These are phyloP conservation scores for Cryphonectria carpinicola DNA, from an alignment of 2,329 filamentous ascomycete species.

Conservation along the genomic window DNA sequence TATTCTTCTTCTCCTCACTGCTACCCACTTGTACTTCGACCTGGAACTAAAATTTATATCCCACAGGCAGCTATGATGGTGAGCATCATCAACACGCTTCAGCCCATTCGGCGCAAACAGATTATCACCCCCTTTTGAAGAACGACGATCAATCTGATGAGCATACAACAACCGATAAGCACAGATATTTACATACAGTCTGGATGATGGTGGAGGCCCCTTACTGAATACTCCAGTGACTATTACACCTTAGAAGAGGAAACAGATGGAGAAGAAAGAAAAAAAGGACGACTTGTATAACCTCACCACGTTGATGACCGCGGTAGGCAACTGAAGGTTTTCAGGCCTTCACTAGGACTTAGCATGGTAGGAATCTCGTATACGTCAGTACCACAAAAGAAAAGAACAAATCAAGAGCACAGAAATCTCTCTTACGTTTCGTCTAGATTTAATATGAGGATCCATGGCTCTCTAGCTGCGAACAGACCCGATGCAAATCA, in stretches of 20 bases:
- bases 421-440: neutral
- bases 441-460: neutral
- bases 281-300: neutral
- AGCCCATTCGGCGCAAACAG: neutral
- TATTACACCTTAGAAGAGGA: neutral
- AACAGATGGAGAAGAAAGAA: too few species aligned
- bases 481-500: neutral
- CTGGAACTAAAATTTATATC: neutral
- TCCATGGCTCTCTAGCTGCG: neutral
- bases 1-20: neutral
- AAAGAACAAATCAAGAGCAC: neutral
- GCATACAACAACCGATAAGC: too few species aligned
- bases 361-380: neutral
- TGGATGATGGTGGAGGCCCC: neutral
- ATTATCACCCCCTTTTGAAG: neutral
- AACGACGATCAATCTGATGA: neutral
- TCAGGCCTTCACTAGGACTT: neutral
- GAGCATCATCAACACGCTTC: neutral
- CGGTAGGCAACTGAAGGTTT: neutral
- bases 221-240: neutral
- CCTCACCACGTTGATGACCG: neutral
- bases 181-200: neutral
- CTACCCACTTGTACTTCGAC: neutral
- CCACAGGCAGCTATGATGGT: neutral
- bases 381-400: neutral